Conservation (phyloP, 2,329 filamentous ascomycete species). For the Beauveria brongniartii region DNA sequence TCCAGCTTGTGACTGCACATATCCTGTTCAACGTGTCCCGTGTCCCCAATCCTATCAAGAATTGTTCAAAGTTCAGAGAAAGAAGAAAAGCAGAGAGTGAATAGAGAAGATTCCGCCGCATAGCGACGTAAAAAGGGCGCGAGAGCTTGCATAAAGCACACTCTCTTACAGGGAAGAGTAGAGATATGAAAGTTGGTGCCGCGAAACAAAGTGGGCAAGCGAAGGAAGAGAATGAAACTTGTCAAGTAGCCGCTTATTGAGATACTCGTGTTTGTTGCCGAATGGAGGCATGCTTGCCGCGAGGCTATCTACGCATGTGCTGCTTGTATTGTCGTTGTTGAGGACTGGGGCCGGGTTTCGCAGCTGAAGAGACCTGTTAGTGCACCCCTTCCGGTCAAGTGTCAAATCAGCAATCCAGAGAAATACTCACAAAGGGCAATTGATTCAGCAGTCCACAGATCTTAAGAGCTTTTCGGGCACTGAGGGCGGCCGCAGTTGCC, state of each 20-base stretch:
- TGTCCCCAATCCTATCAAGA: not conserved
- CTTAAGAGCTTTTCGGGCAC: conserved; percentile 19
- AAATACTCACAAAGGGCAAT: not conserved
- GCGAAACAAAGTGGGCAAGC: not conserved
- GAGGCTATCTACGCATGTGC: conserved; percentile 7
- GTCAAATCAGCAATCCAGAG: not conserved
- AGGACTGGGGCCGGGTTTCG: not conserved
- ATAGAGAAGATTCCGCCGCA: not conserved
- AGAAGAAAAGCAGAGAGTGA: not conserved
- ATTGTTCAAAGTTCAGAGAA: not conserved
- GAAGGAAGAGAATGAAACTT: not conserved
- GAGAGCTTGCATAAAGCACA: not conserved
- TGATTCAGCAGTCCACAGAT: not conserved
- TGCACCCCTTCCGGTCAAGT: not conserved
- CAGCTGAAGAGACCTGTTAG: not conserved
- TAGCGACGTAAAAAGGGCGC: not conserved
- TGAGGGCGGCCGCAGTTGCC: conserved; percentile 24
- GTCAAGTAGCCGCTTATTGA: not conserved
- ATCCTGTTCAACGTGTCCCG: not conserved
- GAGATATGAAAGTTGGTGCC: not conserved
- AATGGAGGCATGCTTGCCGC: conserved; percentile 7
- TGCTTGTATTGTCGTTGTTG: conserved; percentile 1
- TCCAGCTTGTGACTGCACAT: not conserved
- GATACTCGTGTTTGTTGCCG: conserved; percentile 2
- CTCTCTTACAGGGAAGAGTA: not conserved